phyloP scores from a whole-genome alignment of 768 basidiomycete species.

The Lentinula boryana region DNA sequence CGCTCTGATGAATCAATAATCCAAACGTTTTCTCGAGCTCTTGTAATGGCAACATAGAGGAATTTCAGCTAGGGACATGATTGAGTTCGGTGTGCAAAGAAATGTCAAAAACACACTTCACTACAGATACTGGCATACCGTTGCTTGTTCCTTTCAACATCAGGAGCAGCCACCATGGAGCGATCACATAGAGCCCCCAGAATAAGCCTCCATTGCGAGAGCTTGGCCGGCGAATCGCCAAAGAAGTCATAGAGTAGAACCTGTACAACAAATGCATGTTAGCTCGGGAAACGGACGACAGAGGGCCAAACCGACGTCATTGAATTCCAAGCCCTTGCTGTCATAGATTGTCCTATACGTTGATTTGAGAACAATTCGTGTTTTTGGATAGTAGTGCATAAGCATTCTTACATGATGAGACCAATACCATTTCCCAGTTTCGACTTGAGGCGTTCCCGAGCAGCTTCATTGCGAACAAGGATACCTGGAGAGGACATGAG shows the following conservation, averaged over 20 bases:
- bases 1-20: slow-evolving; percentile 57
- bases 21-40: slow-evolving; percentile 67
- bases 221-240: slow-evolving; percentile 47
- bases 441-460: slow-evolving; percentile 37
- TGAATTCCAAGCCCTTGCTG: slow-evolving; percentile 64
- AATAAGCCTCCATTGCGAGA: slow-evolving; percentile 55
- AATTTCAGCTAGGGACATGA: slow-evolving; percentile 45
- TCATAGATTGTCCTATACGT: slow-evolving; percentile 47
- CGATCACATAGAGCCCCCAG: slow-evolving; percentile 32
- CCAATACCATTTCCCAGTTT: slow-evolving; percentile 53
- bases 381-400: background rate
- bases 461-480: slow-evolving; percentile 57
- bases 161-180: slow-evolving; percentile 27
- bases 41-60: slow-evolving; percentile 66
- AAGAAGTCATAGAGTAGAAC: slow-evolving; percentile 76
- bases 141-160: slow-evolving; percentile 42
- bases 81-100: background rate
- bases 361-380: background rate
- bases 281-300: background rate
- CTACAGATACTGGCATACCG: slow-evolving; percentile 51
- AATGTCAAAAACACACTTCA: slow-evolving; percentile 34
- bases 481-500: slow-evolving; percentile 41
- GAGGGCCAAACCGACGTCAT: slow-evolving; percentile 37
- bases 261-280: slow-evolving; percentile 24
- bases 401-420: slow-evolving; percentile 41